Base-by-base conservation (phyloP, 345 rosid species). In the Syzygium oleosum region DNA sequence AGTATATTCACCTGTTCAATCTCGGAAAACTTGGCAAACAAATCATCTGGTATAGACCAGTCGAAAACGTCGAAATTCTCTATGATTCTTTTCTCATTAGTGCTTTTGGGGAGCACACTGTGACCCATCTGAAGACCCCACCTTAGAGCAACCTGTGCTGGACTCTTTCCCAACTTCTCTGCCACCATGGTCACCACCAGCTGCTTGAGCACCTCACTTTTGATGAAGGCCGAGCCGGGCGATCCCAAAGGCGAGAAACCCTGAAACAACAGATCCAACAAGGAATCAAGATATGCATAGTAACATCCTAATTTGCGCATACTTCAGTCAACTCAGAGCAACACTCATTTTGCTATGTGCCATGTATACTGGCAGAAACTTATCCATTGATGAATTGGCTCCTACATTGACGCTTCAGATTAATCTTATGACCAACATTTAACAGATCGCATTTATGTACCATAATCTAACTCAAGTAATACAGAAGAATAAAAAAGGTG, bases 101-200 rank as follows among this genome's bases (percentile, higher is more conserved):
- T 94, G 87, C 99, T 96, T 90, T 96, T 97, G 6, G 98, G 99
- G 84, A 97, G 96, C 31, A 97, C 98, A 77, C 98, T 94, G 49
- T 96, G 95, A 54, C 98, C 98, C 95, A 91, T 94, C 90, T 96
- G 97, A 79, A 97, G 90, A 23, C 99, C 98, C 98, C 99, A 97
- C 52, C 97, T 94, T 17, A 96, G 88, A 27, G 96, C 96, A 87
- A 97, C 96, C 89, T 97, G 99, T 13, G 99, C 98, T 87, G 97
- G 94, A 85, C 95, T 94, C 92, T 94, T 97, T 78, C 97, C 93
- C 49, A 96, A 91, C 89, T 95, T 92, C 92, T 92, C 94, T 17
- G 98, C 99, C 87, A 95, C 95, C 84, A 17, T 54, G 23, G 34
- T 90, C 6, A 95, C 84, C 58, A 92, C 85, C 0, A 94, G 98